phyloP scores from a whole-genome alignment of 305 asterid species.

The Fraxinus nigra region DNA sequence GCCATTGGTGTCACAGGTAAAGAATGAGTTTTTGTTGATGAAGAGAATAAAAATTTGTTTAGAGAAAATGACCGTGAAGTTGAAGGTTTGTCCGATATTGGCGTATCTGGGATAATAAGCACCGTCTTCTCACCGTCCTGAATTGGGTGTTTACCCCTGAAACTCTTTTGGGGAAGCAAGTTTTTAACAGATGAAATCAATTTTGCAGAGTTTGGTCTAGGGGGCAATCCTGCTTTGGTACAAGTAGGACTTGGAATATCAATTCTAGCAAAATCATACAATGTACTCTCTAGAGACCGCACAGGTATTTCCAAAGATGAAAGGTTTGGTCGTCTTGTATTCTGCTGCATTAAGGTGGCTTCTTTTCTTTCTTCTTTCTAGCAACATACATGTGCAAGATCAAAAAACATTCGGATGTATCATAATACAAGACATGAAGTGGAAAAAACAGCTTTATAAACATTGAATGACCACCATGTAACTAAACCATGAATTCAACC shows the following conservation, averaged over 20 bases:
- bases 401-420: not conserved
- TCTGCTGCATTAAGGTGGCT: not conserved
- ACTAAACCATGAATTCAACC: not conserved
- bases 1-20: slow-evolving; percentile 75
- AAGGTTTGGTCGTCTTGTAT: not conserved
- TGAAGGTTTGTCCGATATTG: slow-evolving; percentile 68
- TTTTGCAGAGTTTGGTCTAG: slow-evolving; percentile 18
- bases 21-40: slow-evolving; percentile 63
- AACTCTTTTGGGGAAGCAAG: slow-evolving; percentile 25
- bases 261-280: not conserved
- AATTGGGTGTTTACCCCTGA: not conserved
- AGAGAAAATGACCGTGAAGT: slow-evolving; percentile 89
- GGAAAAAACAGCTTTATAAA: not conserved
- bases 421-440: not conserved
- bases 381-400: not conserved
- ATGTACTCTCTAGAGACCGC: not conserved
- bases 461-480: not conserved
- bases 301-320: not conserved
- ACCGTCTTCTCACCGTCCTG: not conserved
- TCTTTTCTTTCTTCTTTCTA: not conserved
- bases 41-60: slow-evolving; percentile 66
- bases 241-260: not conserved
- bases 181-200: slow-evolving; percentile 67
- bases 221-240: not conserved
- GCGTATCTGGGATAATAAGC: slow-evolving; percentile 44